Conservation (phyloP, 2,329 filamentous ascomycete species). For the Clarireedia paspali region DNA sequence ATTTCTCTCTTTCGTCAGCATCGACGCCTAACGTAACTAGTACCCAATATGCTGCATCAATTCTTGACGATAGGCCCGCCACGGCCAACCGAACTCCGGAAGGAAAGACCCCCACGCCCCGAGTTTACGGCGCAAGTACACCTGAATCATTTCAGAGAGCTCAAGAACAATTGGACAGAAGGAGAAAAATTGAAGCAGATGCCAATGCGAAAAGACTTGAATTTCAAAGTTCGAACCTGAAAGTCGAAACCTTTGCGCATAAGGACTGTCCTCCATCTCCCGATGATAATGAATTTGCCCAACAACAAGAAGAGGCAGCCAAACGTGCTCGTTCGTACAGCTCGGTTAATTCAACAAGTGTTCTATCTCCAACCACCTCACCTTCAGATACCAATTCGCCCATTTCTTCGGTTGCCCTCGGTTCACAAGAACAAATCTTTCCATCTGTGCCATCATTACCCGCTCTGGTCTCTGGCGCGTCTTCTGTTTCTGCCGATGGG, state of each 20-base stretch:
- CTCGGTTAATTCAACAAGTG: constrained; percentile 29
- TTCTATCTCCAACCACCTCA: constrained; percentile 33
- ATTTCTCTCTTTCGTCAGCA: constrained; percentile 17
- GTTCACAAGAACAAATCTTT: constrained; percentile 34
- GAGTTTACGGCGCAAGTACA: constrained; percentile 33
- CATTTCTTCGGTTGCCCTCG: constrained; percentile 40
- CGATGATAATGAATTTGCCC: constrained; percentile 33
- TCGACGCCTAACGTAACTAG: constrained; percentile 23
- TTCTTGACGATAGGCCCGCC: constrained; percentile 39
- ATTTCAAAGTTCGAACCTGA: constrained; percentile 4
- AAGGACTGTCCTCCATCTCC: constrained; percentile 39
- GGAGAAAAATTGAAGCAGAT: constrained; percentile 30
- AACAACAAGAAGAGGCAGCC: constrained; percentile 16
- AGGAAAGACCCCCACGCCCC: constrained; percentile 30
- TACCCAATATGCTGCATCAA: constrained; percentile 24
- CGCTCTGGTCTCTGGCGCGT: constrained; percentile 54
- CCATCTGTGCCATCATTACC: constrained; percentile 58
- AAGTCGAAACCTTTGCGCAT: neutral
- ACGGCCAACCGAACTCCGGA: constrained; percentile 41
- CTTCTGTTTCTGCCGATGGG: constrained; percentile 55
- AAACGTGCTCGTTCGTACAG: constrained; percentile 25
- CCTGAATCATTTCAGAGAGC: constrained; percentile 35
- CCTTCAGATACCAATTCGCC: constrained; percentile 20
- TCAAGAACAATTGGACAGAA: constrained; percentile 26
- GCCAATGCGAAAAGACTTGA: constrained; percentile 29